Evolutionary conservation across 1,284 basidiomycete genomes (phyloP).

Genomic region (Leccinum subrobustum): DNA sequence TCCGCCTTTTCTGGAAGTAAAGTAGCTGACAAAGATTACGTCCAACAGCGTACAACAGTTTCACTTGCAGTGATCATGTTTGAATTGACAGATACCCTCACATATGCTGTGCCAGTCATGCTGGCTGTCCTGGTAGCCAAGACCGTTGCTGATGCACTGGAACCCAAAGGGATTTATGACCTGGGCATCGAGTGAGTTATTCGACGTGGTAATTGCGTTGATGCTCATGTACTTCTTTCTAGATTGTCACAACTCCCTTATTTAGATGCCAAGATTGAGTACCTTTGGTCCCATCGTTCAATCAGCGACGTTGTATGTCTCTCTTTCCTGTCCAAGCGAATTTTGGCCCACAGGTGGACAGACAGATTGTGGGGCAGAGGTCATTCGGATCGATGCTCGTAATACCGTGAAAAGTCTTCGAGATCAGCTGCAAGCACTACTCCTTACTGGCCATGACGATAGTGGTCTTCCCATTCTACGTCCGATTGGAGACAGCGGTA

Average conservation of each 20-base stretch:
- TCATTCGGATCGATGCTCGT: conserved; percentile 61
- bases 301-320: conserved; percentile 73
- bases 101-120: conserved; percentile 96
- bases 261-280: conserved; percentile 86
- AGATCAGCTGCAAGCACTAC: conserved; percentile 62
- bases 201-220: neutral
- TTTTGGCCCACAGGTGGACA: conserved; percentile 26
- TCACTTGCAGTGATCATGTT: conserved; percentile 98
- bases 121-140: conserved; percentile 88
- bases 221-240: neutral
- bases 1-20: neutral
- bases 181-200: conserved; percentile 81
- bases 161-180: conserved; percentile 95
- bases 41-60: conserved; percentile 73
- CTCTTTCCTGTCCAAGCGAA: neutral
- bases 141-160: conserved; percentile 88
- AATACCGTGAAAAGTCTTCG: conserved; percentile 75
- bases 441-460: conserved; percentile 69
- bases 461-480: conserved; percentile 86
- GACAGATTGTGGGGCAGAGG: conserved; percentile 64
- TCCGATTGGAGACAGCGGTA: conserved; percentile 42
- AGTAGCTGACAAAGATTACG: conserved; percentile 11
- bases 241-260: conserved; percentile 82
- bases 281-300: conserved; percentile 78
- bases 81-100: conserved; percentile 92